Evolutionary conservation across 257 asterid species (phyloP), one percentile per base, ranked within the genome.

Genomic region (Solanum sejunctum): DNA sequence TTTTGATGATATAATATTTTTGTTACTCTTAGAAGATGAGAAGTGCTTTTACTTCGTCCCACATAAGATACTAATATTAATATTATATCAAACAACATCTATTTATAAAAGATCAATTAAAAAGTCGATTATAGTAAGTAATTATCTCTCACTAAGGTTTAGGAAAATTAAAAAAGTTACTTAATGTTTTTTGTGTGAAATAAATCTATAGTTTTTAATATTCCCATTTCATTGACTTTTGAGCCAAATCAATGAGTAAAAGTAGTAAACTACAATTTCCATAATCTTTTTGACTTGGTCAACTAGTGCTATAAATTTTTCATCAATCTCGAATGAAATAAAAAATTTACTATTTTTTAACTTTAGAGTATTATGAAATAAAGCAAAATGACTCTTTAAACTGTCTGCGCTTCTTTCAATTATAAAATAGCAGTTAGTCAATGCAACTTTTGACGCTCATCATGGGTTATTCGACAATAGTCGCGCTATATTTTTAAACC

Each of bases 11-110:
- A 10, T 66, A 36, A 36, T 36, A 3, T 28, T 66, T 66, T 6
- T 0, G 3, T 13, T 3, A 28, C n/a, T 28, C 20, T 6, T 28
- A 9, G 1, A 11, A 66, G n/a, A 1, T 28, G 7, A 66, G 8
- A 66, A 66, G 0, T 0, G 0, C 5, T 4, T 10, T 3, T 64
- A 64, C 17, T 64, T 0, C 0, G 0, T 32, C 1, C 17, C 3
- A 66, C 2, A 1, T 2, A 12, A 63, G 9, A 8, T 28, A 66
- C 16, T 67, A 69, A 3, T 69, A 3, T 69, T 1, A 7, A 36
- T 8, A 16, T 2, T 16, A 17, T 4, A 69, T 4, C 23, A 16
- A 16, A 8, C 4, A 32, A 16, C 51, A 67, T 36, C 15, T 69
- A 36, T 8, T 7, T 16, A 67, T 16, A 67, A 1, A 67, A 67